Conservation (phyloP, 2,329 filamentous ascomycete genomes). For the Beauveria rudraprayagi region DNA sequence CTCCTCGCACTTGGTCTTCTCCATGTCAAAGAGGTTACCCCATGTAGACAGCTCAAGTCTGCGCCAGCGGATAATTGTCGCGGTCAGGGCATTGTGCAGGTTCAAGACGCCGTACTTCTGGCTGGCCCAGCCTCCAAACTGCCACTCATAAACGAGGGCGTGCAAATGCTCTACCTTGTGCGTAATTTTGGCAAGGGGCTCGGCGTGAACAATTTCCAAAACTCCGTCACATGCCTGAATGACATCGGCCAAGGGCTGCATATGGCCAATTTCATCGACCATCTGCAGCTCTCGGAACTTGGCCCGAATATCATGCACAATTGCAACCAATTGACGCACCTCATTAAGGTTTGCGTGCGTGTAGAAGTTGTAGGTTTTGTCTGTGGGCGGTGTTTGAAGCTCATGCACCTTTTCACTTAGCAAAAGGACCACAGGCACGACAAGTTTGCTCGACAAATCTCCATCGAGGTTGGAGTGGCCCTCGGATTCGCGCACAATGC, state of each 20-base stretch:
- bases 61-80: conserved; percentile 79
- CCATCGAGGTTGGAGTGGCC: conserved; percentile 23
- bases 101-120: conserved; percentile 61
- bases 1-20: conserved; percentile 65
- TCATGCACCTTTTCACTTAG: conserved; percentile 52
- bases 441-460: conserved; percentile 42
- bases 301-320: conserved; percentile 60
- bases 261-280: conserved; percentile 60
- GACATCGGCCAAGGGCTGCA: conserved; percentile 72
- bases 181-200: conserved; percentile 80
- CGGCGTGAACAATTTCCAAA: conserved; percentile 65
- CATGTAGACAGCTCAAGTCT: conserved; percentile 87
- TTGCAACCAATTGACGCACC: conserved; percentile 60
- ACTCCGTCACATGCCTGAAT: conserved; percentile 66
- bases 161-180: conserved; percentile 84
- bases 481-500: conserved; percentile 23
- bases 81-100: conserved; percentile 71
- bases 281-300: conserved; percentile 66
- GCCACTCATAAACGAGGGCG: conserved; percentile 83
- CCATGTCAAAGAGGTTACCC: conserved; percentile 80
- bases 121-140: conserved; percentile 77
- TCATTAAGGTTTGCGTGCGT: conserved; percentile 70
- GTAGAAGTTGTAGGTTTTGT: conserved; percentile 75
- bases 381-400: conserved; percentile 27
- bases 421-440: conserved; percentile 58